Conservation (phyloP, 768 basidiomycete genomes). For the Artomyces pyxidatus region DNA sequence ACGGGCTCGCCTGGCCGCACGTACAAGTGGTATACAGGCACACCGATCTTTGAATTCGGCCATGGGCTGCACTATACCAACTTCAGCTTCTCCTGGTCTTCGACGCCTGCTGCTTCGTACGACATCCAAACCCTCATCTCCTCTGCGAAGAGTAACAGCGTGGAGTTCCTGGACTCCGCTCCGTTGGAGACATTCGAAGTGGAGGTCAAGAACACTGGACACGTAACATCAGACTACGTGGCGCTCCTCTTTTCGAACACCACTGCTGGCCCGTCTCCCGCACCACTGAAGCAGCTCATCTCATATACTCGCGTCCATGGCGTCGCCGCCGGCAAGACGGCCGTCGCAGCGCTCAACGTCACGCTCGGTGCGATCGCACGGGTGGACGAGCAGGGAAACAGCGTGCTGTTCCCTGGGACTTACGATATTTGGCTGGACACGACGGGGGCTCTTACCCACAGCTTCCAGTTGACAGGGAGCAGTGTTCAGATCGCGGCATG, state of each 20-base stretch:
- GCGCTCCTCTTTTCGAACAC: constrained; percentile 44
- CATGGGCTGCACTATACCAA: constrained; percentile 47
- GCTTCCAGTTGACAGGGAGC: constrained; percentile 36
- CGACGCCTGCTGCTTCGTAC: constrained; percentile 28
- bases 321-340: constrained; percentile 22
- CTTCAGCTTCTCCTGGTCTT: constrained; percentile 35
- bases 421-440: constrained; percentile 39
- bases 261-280: constrained; percentile 39
- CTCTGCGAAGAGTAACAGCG: constrained; percentile 8
- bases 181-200: constrained; percentile 43
- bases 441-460: constrained; percentile 27
- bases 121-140: constrained; percentile 33
- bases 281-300: constrained; percentile 44
- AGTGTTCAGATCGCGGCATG: constrained; percentile 32
- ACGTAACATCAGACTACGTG: constrained; percentile 44
- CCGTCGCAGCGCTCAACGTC: constrained; percentile 31
- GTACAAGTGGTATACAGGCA: constrained; percentile 49
- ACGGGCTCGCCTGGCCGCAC: constrained; percentile 41
- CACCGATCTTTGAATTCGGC: constrained; percentile 46
- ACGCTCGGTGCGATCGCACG: constrained; percentile 43
- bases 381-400: constrained; percentile 36
- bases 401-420: constrained; percentile 37
- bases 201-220: constrained; percentile 40
- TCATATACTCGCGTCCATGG: constrained; percentile 37
- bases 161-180: constrained; percentile 32